These are phyloP conservation scores for Rhexocercosporidium sp. DNA, from an alignment of 2,329 filamentous ascomycete genomes.

Conservation along the genomic window DNA sequence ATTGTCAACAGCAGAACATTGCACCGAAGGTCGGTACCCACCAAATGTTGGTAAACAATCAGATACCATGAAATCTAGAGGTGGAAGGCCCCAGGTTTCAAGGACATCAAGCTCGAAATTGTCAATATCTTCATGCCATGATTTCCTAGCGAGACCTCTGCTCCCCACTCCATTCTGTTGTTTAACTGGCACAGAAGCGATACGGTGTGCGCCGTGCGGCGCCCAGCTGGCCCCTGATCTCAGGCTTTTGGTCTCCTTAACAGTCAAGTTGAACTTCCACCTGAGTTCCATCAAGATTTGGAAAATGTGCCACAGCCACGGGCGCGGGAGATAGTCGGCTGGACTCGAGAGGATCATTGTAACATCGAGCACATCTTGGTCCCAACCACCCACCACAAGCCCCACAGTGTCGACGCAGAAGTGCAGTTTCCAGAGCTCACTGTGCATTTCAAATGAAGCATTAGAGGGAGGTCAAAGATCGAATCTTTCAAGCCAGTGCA, in stretches of 20 bases:
- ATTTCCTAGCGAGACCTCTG: neutral
- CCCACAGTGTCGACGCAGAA: neutral
- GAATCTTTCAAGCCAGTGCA: neutral
- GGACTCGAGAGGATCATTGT: neutral
- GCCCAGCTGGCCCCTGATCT: neutral
- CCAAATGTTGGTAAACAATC: neutral
- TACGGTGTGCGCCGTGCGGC: too few species aligned
- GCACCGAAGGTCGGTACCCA: neutral
- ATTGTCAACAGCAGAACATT: too few species aligned
- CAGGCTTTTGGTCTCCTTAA: neutral
- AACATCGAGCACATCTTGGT: neutral
- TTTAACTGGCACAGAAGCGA: too few species aligned
- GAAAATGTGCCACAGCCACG: neutral
- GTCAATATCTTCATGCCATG: neutral
- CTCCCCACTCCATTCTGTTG: neutral
- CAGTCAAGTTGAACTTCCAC: neutral
- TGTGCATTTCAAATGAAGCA: neutral
- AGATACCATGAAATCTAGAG: neutral
- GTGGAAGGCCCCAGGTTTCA: neutral
- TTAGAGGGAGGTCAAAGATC: neutral
- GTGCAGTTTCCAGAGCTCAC: neutral
- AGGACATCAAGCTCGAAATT: neutral
- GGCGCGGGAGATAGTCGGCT: neutral
- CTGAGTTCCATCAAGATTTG: neutral
- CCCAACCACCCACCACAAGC: neutral